Evolutionary conservation across 495 filamentous ascomycete species (phyloP), one percentile per base, ranked within the genome.

Genomic region (Annulohypoxylon nitens): DNA sequence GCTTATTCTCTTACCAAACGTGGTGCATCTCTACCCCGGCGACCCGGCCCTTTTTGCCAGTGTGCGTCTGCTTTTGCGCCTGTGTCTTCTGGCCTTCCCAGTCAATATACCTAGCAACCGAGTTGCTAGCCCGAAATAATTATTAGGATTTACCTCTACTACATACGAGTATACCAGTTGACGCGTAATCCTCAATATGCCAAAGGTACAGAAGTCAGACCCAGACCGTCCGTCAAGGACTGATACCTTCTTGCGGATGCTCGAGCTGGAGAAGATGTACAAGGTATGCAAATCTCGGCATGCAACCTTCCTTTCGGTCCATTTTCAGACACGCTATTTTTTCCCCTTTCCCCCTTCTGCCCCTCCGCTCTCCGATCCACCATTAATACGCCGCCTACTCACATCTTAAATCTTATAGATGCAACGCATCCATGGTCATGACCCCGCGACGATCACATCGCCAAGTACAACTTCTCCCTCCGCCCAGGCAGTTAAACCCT

Each of bases 241-340:
- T 70, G 80, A 78, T 72, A 85, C 80, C 69, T 83, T 87, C 51
- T 79, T 84, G 66, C 77, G 76, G 33, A 85, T 88, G 85, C 75
- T 86, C 55, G 85, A 87, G 71, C 76, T 87, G 63, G 86, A 87
- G 73, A 83, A 83, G 67, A 80, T 78, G 76, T 80, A 81, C 78
- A 86, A 87, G 85, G 86, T 87, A 81, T 78, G 82, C 47, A 47
- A 57, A 69, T 68, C 69, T 72, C 63, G 75, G 78, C 73, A 81
- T 81, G 79, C 74, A 81, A 82, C 74, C 68, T 68, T 77, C 71
- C 72, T 70, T 70, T 45, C 33, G 39, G 43, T 18, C 76, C 71
- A 57, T 70, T 72, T 68, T 70, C 64, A 63, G 71, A 71, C 62
- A 61, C 45, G 47, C 58, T 37, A 66, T 70, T 70, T 54, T 63